phyloP scores from a whole-genome alignment of 176 grass and related monocot species.

The Aegilops bicornis region DNA sequence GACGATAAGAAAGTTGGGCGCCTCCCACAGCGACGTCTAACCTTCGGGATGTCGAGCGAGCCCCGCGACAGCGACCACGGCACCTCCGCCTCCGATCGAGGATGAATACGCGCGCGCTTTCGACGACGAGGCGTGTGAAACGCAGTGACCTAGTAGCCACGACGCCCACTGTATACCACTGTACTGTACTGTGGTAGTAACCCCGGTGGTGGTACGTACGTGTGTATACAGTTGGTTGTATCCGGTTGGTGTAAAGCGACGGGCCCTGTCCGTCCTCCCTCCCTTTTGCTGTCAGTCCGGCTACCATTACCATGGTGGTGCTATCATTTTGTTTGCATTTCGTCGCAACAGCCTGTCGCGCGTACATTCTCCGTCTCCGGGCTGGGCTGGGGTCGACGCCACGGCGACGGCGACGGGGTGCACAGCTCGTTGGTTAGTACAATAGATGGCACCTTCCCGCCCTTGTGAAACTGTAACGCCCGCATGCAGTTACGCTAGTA shows the following conservation, averaged over 20 bases:
- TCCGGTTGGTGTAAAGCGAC: background rate
- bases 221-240: background rate
- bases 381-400: too few relatives aligned
- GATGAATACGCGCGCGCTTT: background rate
- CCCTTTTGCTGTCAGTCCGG: background rate
- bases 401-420: background rate
- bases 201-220: background rate
- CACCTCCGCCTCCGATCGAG: background rate
- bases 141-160: background rate
- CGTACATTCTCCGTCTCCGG: too few relatives aligned
- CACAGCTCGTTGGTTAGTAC: background rate
- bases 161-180: background rate
- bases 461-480: background rate
- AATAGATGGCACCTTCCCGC: conserved; percentile 12
- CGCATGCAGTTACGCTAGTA: background rate
- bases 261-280: background rate
- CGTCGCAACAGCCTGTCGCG: background rate
- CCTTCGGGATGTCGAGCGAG: conserved; percentile 39
- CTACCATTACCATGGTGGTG: background rate
- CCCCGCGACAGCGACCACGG: background rate
- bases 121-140: background rate
- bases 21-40: conserved; percentile 44
- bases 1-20: conserved; percentile 31
- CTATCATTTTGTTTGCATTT: conserved; percentile 7
- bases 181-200: background rate